Conservation (phyloP, 257 asterid species). For the Jacaranda copaia region DNA sequence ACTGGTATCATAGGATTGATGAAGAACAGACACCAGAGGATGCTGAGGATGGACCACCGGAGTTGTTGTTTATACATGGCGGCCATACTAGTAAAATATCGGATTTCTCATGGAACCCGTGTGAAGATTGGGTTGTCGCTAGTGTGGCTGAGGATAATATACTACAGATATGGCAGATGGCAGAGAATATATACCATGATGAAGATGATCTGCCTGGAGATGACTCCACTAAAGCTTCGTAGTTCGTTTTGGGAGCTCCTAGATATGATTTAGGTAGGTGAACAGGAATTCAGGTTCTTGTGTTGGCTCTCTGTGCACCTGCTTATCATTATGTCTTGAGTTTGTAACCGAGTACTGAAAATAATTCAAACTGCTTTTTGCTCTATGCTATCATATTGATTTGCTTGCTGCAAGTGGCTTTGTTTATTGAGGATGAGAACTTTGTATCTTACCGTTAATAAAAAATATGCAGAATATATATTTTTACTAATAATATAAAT, state of each 20-base stretch:
- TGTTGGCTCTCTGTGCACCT: too few relatives aligned
- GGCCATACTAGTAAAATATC: conserved; percentile 86
- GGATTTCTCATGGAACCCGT: conserved; percentile 86
- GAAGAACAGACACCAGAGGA: conserved; percentile 78
- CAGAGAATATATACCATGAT: conserved; percentile 84
- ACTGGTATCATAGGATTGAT: conserved; percentile 53
- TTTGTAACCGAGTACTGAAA: too few relatives aligned
- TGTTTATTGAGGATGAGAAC: too few relatives aligned
- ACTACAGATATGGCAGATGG: conserved; percentile 89
- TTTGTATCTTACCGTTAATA: too few relatives aligned
- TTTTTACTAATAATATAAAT: too few relatives aligned
- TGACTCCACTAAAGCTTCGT: conserved; percentile 52
- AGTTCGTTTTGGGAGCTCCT: neutral
- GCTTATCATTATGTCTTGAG: too few relatives aligned
- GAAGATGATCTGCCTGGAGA: conserved; percentile 80
- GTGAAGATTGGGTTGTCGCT: conserved; percentile 86
- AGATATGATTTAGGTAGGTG: neutral
- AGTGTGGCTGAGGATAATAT: conserved; percentile 89
- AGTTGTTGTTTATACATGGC: conserved; percentile 77
- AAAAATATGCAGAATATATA: too few relatives aligned
- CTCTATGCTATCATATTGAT: too few relatives aligned
- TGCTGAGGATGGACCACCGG: conserved; percentile 89
- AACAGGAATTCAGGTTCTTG: neutral
- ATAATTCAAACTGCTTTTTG: too few relatives aligned
- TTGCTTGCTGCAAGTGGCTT: too few relatives aligned